phyloP scores from a whole-genome alignment of 495 filamentous ascomycete species.

The Talaromyces liani region DNA sequence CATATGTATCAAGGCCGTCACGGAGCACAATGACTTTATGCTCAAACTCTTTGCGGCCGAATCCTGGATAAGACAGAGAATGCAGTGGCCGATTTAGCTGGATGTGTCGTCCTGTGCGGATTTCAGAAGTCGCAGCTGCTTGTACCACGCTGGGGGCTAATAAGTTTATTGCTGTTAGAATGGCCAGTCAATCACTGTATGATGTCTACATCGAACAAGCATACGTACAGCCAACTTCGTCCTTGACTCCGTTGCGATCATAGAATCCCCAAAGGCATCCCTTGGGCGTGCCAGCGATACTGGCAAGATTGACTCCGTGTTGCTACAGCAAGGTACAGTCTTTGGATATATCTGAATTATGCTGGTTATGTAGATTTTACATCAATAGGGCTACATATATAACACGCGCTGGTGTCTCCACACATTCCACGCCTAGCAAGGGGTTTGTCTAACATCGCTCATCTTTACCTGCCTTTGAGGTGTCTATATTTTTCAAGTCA shows the following conservation, averaged over 20 bases:
- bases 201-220: neutral
- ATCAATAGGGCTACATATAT: neutral
- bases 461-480: neutral
- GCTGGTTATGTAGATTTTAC: neutral
- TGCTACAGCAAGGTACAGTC: too few relatives aligned
- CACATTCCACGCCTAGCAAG: neutral
- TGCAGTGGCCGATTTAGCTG: constrained; percentile 25
- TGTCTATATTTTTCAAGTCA: neutral
- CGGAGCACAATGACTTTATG: constrained; percentile 18
- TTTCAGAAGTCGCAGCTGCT: constrained; percentile 23
- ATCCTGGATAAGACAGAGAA: constrained; percentile 33
- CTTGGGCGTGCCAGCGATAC: constrained; percentile 44
- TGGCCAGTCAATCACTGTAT: neutral
- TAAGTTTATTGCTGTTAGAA: constrained; percentile 32
- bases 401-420: neutral
- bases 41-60: constrained; percentile 37
- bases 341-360: neutral
- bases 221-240: constrained; percentile 41
- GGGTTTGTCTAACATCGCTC: neutral
- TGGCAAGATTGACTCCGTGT: constrained; percentile 8
- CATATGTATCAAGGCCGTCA: constrained; percentile 17
- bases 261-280: constrained; percentile 58
- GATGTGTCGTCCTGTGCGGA: constrained; percentile 45
- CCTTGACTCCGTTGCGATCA: constrained; percentile 49
- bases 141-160: constrained; percentile 45